Base-by-base conservation (phyloP, 768 basidiomycete species). In the Leucocoprinus birnbaumii region DNA sequence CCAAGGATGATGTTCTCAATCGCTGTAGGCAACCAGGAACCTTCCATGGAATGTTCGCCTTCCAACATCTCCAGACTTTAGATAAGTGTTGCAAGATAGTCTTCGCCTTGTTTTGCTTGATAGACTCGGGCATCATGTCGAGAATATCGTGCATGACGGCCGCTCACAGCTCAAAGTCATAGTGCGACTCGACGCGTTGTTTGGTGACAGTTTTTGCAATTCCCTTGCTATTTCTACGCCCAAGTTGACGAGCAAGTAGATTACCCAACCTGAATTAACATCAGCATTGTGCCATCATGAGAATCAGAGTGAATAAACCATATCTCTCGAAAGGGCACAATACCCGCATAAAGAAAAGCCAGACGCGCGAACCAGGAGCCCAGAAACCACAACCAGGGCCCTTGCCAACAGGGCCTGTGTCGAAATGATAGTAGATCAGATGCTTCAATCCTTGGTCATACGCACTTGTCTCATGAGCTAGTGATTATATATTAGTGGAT, bases 271-370 rank as follows among this genome's bases (percentile, higher is more conserved):
- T 85, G 58, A 37, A 48, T 2, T 18, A 26, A 2, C 25, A 57
- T 50, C 37, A 31, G 26, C 35, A 22, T 1, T 55, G 7, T n/a
- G 47, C 19, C 37, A 27, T 1, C 57, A 19, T 34, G n/a, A 18
- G 24, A 45, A 13, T 16, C n/a, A 31, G 14, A 53, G n/a, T n/a
- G 24, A 6, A 69, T 74, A 41, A 41, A 84, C 96, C 97, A 99
- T 72, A 95, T 79, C 71, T 99, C 96, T 11, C 98, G 83, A 16
- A 99, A 82, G 10, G 97, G 97, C 0, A 98, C 96, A 62, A 99
- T 98, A 53, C 97, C 97, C 97, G 86, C 87, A 99, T 91, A 80
- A 99, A 99, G 79, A 98, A 99, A 53, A 99, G 73, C 97, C 97
- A 99, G 18, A 99, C 97, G 53, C 97, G 83, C 97, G 97, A 99